Evolutionary conservation across 352 stramenopile species (phyloP).

Genomic region (Phytophthora megakarya): DNA sequence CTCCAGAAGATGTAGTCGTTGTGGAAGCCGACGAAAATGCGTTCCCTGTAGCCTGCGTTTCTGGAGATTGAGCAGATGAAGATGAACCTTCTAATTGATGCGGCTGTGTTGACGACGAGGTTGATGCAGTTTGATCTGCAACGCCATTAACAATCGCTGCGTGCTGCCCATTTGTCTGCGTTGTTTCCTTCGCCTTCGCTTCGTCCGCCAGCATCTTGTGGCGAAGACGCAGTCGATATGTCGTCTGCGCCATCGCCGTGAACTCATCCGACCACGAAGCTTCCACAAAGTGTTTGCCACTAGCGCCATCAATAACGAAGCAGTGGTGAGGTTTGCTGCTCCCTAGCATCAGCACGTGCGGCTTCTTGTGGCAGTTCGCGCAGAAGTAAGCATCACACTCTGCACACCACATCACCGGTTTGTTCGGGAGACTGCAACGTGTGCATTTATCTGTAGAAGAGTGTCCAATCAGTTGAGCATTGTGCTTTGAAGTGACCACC

Average conservation of each 20-base stretch:
- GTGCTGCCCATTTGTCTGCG: slow-evolving; percentile 9
- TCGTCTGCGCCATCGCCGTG: slow-evolving; percentile 31
- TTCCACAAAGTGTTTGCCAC: slow-evolving; percentile 53
- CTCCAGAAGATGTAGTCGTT: neutral
- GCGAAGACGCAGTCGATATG: slow-evolving; percentile 36
- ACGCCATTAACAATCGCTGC: slow-evolving; percentile 1
- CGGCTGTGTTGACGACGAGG: neutral
- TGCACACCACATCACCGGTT: slow-evolving; percentile 62
- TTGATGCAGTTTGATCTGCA: neutral
- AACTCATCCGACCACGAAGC: slow-evolving; percentile 51
- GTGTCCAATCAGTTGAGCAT: neutral
- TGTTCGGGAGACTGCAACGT: slow-evolving; percentile 39
- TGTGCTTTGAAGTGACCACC: neutral
- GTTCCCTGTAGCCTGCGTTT: neutral
- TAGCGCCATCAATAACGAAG: slow-evolving; percentile 60
- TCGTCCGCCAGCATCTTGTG: slow-evolving; percentile 31
- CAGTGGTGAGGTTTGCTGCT: slow-evolving; percentile 46
- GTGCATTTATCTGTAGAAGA: slow-evolving; percentile 46
- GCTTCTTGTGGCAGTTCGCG: slow-evolving; percentile 51
- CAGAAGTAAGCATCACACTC: slow-evolving; percentile 76
- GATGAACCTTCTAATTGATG: neutral
- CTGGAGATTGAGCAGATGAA: neutral
- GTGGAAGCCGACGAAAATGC: slow-evolving; percentile 5
- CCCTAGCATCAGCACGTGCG: slow-evolving; percentile 56
- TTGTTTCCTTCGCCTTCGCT: slow-evolving; percentile 8